Conservation (phyloP, 2,329 filamentous ascomycete genomes). For the Plectosphaerella sp. region DNA sequence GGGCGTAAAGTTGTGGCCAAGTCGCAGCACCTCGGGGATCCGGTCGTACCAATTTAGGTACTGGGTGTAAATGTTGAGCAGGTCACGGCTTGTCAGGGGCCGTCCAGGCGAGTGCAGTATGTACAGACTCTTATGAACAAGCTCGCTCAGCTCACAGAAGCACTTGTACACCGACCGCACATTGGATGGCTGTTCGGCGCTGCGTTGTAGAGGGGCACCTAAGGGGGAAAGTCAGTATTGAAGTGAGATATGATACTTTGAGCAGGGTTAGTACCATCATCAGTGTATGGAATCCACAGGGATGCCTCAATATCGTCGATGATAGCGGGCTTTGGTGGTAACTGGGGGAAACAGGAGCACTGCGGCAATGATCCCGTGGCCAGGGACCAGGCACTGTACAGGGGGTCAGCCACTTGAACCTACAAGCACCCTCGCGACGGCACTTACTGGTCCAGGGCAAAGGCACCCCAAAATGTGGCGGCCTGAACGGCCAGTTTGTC, state of each 20-base stretch:
- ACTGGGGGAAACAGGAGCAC: slow-evolving; percentile 50
- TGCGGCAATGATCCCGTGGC: slow-evolving; percentile 59
- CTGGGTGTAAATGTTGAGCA: slow-evolving; percentile 61
- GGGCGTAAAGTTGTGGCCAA: slow-evolving; percentile 67
- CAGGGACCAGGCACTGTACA: slow-evolving; percentile 56
- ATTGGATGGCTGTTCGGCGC: slow-evolving; percentile 60
- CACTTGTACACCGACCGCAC: slow-evolving; percentile 65
- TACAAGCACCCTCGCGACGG: not conserved
- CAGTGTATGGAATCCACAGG: slow-evolving; percentile 55
- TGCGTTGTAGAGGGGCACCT: slow-evolving; percentile 50
- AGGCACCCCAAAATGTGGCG: slow-evolving; percentile 59
- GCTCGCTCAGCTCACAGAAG: slow-evolving; percentile 68
- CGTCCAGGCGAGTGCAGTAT: slow-evolving; percentile 67
- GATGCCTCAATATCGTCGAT: slow-evolving; percentile 57
- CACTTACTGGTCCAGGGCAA: slow-evolving; percentile 60
- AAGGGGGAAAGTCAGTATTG: slow-evolving; percentile 1
- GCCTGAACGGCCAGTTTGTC: slow-evolving; percentile 55
- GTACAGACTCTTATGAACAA: slow-evolving; percentile 68
- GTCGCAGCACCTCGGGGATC: slow-evolving; percentile 58
- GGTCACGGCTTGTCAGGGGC: slow-evolving; percentile 57
- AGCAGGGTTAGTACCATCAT: slow-evolving; percentile 39
- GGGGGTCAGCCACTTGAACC: not conserved
- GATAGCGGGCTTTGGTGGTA: slow-evolving; percentile 56
- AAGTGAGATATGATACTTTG: not conserved
- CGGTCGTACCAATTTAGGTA: slow-evolving; percentile 69